These are phyloP conservation scores for Ganoderma boninense DNA, from an alignment of 1,284 basidiomycete species.

Conservation along the genomic window DNA sequence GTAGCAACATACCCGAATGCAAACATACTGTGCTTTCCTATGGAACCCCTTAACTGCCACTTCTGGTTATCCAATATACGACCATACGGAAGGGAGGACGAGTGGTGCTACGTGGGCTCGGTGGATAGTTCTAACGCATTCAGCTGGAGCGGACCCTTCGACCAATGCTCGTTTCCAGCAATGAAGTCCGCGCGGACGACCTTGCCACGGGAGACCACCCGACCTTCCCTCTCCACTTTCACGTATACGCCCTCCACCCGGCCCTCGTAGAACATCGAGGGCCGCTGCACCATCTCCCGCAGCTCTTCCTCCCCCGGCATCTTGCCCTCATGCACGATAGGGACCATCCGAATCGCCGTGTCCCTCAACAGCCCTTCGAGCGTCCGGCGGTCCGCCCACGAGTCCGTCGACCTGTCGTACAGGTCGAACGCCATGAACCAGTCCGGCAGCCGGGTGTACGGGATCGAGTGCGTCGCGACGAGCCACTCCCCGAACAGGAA, in stretches of 20 bases:
- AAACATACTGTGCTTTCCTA: not conserved
- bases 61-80: too few relatives aligned
- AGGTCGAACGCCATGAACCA: slow-evolving; percentile 68
- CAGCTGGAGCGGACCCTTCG: slow-evolving; percentile 49
- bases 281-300: slow-evolving; percentile 51
- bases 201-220: slow-evolving; percentile 58
- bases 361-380: slow-evolving; percentile 47
- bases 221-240: slow-evolving; percentile 55
- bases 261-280: slow-evolving; percentile 58
- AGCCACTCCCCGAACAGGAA: slow-evolving; percentile 73
- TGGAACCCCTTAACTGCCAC: not conserved
- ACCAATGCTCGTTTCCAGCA: slow-evolving; percentile 72
- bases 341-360: slow-evolving; percentile 53
- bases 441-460: slow-evolving; percentile 60
- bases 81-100: not conserved
- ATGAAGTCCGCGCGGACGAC: slow-evolving; percentile 71
- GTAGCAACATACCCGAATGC: slow-evolving; percentile 33
- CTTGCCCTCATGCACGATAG: slow-evolving; percentile 51
- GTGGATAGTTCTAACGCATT: slow-evolving; percentile 42
- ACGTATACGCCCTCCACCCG: slow-evolving; percentile 67
- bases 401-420: slow-evolving; percentile 57
- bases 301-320: slow-evolving; percentile 52
- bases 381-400: slow-evolving; percentile 50
- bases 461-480: slow-evolving; percentile 66
- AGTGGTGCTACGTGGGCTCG: not conserved